Evolutionary conservation across 2,329 filamentous ascomycete species (phyloP).

Genomic region (Arthrobotrys musiformis): DNA sequence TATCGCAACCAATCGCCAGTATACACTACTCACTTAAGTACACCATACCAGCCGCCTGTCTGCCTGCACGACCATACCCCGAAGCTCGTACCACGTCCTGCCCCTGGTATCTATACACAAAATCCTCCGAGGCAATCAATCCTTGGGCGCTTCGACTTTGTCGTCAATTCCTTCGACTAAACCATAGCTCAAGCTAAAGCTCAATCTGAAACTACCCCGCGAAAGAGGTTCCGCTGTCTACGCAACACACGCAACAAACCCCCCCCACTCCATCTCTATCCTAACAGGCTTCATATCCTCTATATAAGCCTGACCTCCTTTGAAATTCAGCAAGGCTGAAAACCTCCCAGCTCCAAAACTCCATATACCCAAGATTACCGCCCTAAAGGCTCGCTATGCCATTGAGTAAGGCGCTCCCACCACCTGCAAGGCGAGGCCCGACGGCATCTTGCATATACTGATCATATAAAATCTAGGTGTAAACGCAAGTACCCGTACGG

Average conservation of each 20-base stretch:
- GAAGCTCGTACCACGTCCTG: constrained; percentile 46
- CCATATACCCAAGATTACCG: constrained; percentile 40
- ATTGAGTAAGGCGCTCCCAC: constrained; percentile 51
- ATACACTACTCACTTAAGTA: too few relatives aligned
- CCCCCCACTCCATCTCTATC: constrained; percentile 23
- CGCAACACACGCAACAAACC: constrained; percentile 43
- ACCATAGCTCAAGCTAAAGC: too few relatives aligned
- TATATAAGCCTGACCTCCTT: constrained; percentile 37
- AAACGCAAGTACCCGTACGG: constrained; percentile 56
- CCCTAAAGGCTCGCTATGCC: constrained; percentile 56
- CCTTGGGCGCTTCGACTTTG: constrained; percentile 46
- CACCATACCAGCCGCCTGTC: neutral
- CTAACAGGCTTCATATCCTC: constrained; percentile 39
- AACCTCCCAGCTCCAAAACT: neutral
- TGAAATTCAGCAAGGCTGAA: constrained; percentile 35
- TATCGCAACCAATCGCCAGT: constrained; percentile 41
- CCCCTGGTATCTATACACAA: constrained; percentile 26
- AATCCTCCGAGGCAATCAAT: constrained; percentile 53
- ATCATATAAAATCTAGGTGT: constrained; percentile 28
- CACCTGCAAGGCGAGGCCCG: constrained; percentile 19
- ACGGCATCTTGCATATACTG: constrained; percentile 17
- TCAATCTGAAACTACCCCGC: constrained; percentile 29
- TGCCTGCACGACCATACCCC: constrained; percentile 26
- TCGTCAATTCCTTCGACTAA: constrained; percentile 47
- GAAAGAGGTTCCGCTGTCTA: constrained; percentile 13